Conservation (phyloP, 805 yeast genomes). For the Komagataella pseudopastoris region DNA sequence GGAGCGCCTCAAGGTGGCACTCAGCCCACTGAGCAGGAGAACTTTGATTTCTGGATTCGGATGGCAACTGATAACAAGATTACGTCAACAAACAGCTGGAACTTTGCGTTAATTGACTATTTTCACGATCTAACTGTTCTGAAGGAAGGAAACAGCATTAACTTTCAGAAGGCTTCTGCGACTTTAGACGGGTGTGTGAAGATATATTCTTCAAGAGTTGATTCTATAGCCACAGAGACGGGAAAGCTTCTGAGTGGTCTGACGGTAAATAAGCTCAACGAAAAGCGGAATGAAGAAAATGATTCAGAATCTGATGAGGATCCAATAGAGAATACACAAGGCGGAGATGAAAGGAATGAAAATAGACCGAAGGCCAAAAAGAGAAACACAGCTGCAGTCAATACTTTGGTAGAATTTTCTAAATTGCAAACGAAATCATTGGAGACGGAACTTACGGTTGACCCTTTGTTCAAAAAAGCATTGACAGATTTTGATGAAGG, state of each 20-base stretch:
- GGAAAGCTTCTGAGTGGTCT: conserved; percentile 52
- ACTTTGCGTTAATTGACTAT: conserved; percentile 81
- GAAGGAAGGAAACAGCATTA: conserved; percentile 65
- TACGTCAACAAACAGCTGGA: conserved; percentile 80
- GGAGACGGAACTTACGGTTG: conserved; percentile 35
- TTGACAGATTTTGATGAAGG: conserved; percentile 49
- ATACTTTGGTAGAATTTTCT: conserved; percentile 27
- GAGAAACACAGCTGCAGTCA: conserved; percentile 8
- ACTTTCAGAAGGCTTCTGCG: conserved; percentile 83
- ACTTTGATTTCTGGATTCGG: conserved; percentile 72
- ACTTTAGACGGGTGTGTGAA: conserved; percentile 92
- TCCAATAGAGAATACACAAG: conserved; percentile 4
- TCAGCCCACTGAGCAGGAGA: conserved; percentile 19
- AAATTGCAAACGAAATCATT: conserved; percentile 26
- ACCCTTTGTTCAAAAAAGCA: conserved; percentile 44
- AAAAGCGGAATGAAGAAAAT: conserved; percentile 13
- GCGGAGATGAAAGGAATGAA: conserved; percentile 5
- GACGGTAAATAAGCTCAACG: conserved; percentile 12
- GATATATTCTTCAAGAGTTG: conserved; percentile 83
- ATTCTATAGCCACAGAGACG: conserved; percentile 84
- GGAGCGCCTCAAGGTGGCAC: neutral
- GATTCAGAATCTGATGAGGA: conserved; percentile 10
- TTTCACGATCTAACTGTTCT: conserved; percentile 72
- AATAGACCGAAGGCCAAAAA: conserved; percentile 6
- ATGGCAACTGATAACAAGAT: conserved; percentile 77